Evolutionary conservation across 2,329 filamentous ascomycete species (phyloP), one percentile per base, ranked within the genome.

Genomic region (Fusarium redolens): DNA sequence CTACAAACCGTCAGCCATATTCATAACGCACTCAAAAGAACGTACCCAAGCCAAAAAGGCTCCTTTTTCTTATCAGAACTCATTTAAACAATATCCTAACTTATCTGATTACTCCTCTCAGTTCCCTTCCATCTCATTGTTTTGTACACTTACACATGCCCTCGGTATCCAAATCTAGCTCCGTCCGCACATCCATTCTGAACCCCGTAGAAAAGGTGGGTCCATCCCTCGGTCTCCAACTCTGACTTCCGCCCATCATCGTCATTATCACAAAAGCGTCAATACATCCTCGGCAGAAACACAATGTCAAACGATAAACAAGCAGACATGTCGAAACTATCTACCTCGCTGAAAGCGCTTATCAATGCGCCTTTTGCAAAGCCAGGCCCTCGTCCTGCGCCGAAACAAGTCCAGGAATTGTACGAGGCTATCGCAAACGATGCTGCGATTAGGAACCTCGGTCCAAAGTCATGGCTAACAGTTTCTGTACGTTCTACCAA

Each of bases 351-450:
- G 75, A 95, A 95, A 83, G 87, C 90, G 51, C 88, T 95, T 71
- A 92, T 95, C 83, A 92, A 92, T 77, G 89, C 91, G 66, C 87
- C 92, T 7, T 88, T 90, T 76, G 90, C 92, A 47, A 86, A 88
- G 4, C 91, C 92, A 0, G 89, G 90, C 55, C 91, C 90, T 4
- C 86, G 90, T 4, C 87, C 91, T 3, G 92, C 92, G 4, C 88
- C 92, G 33, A 81, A 85, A 17, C 85, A 88, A 67, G 92, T 95
- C 61, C 83, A 85, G 52, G 87, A 90, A 18, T 86, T 94, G 33
- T 93, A 92, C 81, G 84, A 87, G 68, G 83, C 85, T 35, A 90
- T 95, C 77, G 89, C 90, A 18, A 83, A 85, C 69, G 89, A 92
- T 73, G 92, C 92, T 2, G 81, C 83, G 30, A 81, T 85, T n/a